phyloP scores from a whole-genome alignment of 495 filamentous ascomycete species.

The Polyplosphaeria fusca region DNA sequence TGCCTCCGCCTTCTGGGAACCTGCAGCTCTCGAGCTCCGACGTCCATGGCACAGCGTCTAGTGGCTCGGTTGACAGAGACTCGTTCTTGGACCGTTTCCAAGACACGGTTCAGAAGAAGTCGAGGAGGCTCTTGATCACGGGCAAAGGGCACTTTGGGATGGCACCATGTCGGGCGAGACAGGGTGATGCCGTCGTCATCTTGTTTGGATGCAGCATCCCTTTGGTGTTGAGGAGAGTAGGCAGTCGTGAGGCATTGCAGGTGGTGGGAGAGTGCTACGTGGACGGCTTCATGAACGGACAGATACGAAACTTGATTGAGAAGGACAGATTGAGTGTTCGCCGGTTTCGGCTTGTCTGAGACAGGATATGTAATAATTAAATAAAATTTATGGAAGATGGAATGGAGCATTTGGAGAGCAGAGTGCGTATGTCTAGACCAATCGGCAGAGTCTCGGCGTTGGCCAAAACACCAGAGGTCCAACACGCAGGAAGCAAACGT shows the following conservation, averaged over 20 bases:
- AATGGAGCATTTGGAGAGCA: no score
- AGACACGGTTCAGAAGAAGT: slow-evolving; percentile 15
- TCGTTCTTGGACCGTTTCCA: slow-evolving; percentile 12
- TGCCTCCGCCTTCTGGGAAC: not conserved
- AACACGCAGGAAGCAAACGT: no score
- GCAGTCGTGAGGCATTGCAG: slow-evolving; percentile 11
- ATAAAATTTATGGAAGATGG: no score
- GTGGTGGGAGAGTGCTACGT: slow-evolving; percentile 20
- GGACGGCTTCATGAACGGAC: slow-evolving; percentile 13
- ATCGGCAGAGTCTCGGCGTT: no score
- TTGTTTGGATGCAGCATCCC: slow-evolving; percentile 23
- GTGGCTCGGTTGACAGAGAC: not conserved
- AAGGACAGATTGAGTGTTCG: not conserved
- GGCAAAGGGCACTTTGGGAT: slow-evolving; percentile 6
- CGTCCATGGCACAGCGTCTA: not conserved
- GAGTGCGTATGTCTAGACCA: no score
- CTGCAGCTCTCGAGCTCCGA: not conserved
- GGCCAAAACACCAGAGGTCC: no score
- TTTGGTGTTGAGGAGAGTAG: slow-evolving; percentile 10
- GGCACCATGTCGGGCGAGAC: slow-evolving; percentile 11
- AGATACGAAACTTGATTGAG: not conserved
- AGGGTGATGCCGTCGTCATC: slow-evolving; percentile 14
- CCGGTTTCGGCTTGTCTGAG: slow-evolving; percentile 10
- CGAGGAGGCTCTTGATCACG: slow-evolving; percentile 12
- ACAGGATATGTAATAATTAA: no score